These are phyloP conservation scores for Candida buenavistaensis DNA, from an alignment of 1,139 yeast genomes.

Conservation along the genomic window DNA sequence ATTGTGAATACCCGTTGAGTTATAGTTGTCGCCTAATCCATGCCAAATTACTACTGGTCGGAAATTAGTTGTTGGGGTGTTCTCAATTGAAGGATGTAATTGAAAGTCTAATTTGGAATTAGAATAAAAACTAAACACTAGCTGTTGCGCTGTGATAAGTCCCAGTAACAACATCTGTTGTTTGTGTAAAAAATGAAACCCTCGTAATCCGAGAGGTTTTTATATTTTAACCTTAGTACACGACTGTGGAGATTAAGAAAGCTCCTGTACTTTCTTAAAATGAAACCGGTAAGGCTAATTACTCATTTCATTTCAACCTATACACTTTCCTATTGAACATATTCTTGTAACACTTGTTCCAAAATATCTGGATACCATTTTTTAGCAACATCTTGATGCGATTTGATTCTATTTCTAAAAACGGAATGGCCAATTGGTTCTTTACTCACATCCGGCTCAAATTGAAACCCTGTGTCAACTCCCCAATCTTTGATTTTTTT, in stretches of 20 bases:
- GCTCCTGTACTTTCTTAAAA: no score
- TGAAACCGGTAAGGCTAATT: no score
- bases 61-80: not conserved
- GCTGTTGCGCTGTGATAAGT: no score
- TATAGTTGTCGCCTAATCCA: conserved; percentile 77
- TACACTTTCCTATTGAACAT: conserved; percentile 6
- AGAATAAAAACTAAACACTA: no score
- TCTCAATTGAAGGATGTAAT: no score
- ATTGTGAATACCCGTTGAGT: conserved; percentile 58
- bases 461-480: conserved; percentile 53
- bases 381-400: conserved; percentile 67
- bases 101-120: no score
- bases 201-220: no score
- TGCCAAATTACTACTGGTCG: conserved; percentile 78
- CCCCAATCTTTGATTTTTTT: conserved; percentile 37
- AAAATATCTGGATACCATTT: conserved; percentile 60
- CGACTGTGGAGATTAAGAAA: no score
- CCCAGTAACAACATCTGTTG: no score
- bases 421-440: conserved; percentile 61
- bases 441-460: conserved; percentile 41
- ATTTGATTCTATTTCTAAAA: conserved; percentile 60
- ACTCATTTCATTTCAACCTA: not conserved
- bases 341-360: conserved; percentile 28
- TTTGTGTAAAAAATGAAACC: no score
- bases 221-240: no score